Evolutionary conservation across 768 basidiomycete genomes (phyloP).

Genomic region (Lyophyllum decastes): DNA sequence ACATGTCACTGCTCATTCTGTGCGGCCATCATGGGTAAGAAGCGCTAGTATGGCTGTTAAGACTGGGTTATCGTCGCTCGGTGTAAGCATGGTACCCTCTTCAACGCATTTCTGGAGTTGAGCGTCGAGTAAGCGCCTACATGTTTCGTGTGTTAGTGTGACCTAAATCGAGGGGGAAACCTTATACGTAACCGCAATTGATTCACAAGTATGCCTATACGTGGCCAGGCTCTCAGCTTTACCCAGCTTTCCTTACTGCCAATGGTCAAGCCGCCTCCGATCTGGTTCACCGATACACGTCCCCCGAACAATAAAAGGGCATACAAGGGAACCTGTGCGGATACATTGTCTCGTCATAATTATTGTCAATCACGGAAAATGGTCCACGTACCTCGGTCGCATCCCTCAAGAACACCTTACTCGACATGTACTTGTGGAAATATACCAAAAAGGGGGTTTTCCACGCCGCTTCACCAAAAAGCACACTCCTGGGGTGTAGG

Average conservation of each 20-base stretch:
- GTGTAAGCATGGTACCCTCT: slow-evolving; percentile 48
- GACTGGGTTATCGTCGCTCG: slow-evolving; percentile 55
- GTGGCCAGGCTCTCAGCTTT: slow-evolving; percentile 80
- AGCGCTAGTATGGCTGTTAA: slow-evolving; percentile 37
- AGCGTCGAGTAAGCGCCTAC: slow-evolving; percentile 67
- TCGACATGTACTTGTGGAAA: slow-evolving; percentile 81
- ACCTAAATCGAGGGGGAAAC: neutral
- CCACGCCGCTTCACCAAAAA: slow-evolving; percentile 76
- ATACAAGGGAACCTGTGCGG: slow-evolving; percentile 77
- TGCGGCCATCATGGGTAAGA: slow-evolving; percentile 22
- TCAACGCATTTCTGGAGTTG: slow-evolving; percentile 70
- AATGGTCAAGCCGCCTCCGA: slow-evolving; percentile 74
- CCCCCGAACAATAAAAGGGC: slow-evolving; percentile 86
- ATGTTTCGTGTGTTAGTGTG: neutral
- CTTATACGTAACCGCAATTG: slow-evolving; percentile 65
- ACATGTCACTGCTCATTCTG: neutral
- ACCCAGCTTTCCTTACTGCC: slow-evolving; percentile 54
- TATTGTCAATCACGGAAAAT: too few species aligned
- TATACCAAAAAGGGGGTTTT: slow-evolving; percentile 80
- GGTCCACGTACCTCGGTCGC: slow-evolving; percentile 74
- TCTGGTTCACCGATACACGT: slow-evolving; percentile 73
- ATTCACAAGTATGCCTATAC: slow-evolving; percentile 88
- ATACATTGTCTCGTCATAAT: too few species aligned
- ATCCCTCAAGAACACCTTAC: slow-evolving; percentile 83
- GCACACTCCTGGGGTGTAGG: slow-evolving; percentile 78